These are phyloP conservation scores for Fagus sylvatica DNA, from an alignment of 306 rosid species.

Conservation along the genomic window DNA sequence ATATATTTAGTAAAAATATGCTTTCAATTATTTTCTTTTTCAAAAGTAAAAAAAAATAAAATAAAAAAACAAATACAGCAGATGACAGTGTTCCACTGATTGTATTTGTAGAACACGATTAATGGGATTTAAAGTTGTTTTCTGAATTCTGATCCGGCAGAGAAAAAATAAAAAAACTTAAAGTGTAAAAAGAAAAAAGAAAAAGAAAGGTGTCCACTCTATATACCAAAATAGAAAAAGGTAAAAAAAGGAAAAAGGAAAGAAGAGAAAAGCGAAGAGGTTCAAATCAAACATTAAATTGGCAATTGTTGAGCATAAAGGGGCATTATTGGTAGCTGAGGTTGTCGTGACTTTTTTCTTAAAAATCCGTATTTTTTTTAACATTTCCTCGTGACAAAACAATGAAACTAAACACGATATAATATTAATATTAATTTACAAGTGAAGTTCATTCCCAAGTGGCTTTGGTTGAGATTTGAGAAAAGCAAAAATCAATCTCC, in stretches of 20 bases:
- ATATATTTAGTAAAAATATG: no score
- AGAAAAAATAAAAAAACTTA: no score
- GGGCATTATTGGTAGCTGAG: constrained; percentile 30
- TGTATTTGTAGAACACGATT: no score
- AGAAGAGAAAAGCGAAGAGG: background rate
- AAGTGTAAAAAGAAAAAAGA: no score
- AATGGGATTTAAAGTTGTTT: no score
- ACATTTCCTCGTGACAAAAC: constrained; percentile 20
- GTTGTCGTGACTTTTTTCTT: constrained; percentile 26
- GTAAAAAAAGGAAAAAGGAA: background rate
- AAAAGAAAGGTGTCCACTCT: no score
- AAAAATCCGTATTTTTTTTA: constrained; percentile 2
- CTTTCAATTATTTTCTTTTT: no score
- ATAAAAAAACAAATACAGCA: no score
- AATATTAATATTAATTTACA: constrained; percentile 5
- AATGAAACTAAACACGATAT: background rate
- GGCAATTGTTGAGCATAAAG: constrained; percentile 20
- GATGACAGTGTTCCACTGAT: no score
- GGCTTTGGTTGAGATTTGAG: constrained; percentile 8
- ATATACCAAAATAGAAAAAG: no score
- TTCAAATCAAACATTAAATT: background rate
- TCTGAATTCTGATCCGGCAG: no score
- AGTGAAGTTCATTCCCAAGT: constrained; percentile 18
- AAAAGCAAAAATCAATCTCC: constrained; percentile 8
- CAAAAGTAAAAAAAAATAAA: no score